Evolutionary conservation across 1,139 yeast species (phyloP).

Genomic region (Barnettozyma hawaiiensis): DNA sequence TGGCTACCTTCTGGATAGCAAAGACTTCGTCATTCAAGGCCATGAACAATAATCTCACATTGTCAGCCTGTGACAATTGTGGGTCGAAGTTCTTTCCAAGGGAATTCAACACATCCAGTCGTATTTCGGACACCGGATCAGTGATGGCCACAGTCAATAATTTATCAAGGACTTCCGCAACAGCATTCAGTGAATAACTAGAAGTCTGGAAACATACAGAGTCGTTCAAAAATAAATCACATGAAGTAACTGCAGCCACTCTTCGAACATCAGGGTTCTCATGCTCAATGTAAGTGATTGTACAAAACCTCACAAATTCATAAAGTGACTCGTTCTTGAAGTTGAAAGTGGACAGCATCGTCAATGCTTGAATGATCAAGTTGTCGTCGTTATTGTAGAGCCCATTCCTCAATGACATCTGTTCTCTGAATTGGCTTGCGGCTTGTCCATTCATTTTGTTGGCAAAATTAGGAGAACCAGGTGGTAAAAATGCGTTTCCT

Average conservation of each 20-base stretch:
- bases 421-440: conserved; percentile 74
- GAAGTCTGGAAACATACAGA: conserved; percentile 85
- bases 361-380: conserved; percentile 32
- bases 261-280: conserved; percentile 74
- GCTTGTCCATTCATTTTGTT: conserved; percentile 54
- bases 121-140: conserved; percentile 78
- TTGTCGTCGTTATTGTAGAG: conserved; percentile 31
- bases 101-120: conserved; percentile 71
- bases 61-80: conserved; percentile 90
- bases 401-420: conserved; percentile 64
- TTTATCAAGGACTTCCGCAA: conserved; percentile 78
- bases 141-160: conserved; percentile 82
- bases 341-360: conserved; percentile 68
- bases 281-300: conserved; percentile 76
- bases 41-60: conserved; percentile 76
- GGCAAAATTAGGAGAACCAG: conserved; percentile 73
- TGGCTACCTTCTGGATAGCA: conserved; percentile 74
- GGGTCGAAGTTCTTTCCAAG: conserved; percentile 79
- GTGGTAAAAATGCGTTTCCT: conserved; percentile 77
- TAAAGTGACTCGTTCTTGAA: conserved; percentile 73
- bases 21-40: conserved; percentile 90
- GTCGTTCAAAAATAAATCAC: conserved; percentile 72
- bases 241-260: conserved; percentile 80
- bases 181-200: conserved; percentile 76
- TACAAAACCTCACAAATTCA: conserved; percentile 83